Evolutionary conservation across 768 basidiomycete species (phyloP).

Genomic region (Kwoniella heveanensis): DNA sequence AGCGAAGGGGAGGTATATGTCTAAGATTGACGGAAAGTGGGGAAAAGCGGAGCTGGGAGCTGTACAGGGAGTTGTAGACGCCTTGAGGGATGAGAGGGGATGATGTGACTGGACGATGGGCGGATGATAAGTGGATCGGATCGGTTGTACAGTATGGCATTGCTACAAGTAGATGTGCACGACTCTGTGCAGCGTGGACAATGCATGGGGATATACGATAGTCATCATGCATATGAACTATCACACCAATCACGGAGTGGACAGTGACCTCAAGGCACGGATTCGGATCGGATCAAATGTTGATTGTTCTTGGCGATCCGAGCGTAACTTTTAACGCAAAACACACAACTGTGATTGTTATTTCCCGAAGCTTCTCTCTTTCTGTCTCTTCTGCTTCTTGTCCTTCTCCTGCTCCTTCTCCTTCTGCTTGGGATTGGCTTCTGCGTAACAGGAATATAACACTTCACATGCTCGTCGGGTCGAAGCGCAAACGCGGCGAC

Average conservation of each 20-base stretch:
- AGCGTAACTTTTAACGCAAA: too few species aligned
- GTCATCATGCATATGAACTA: too few species aligned
- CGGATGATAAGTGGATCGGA: too few species aligned
- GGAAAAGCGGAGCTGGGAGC: conserved; percentile 32
- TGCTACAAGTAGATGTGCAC: too few species aligned
- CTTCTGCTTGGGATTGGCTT: too few species aligned
- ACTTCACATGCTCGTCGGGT: too few species aligned
- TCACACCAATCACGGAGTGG: not conserved
- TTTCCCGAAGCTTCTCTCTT: not conserved
- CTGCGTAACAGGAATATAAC: too few species aligned
- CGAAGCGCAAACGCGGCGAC: too few species aligned
- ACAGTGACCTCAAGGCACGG: not conserved
- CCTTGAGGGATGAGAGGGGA: conserved; percentile 2
- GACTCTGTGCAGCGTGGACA: too few species aligned
- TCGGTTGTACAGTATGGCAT: too few species aligned
- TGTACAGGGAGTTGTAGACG: conserved; percentile 21
- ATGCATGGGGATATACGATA: too few species aligned
- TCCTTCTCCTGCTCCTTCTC: not conserved
- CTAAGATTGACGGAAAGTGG: conserved; percentile 52
- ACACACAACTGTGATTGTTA: not conserved
- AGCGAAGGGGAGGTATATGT: conserved; percentile 53
- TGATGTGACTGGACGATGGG: not conserved
- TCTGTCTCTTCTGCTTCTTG: not conserved
- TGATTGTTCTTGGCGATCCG: not conserved
- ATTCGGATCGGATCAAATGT: not conserved